Evolutionary conservation across 192 early-diverging fungal species (phyloP).

Genomic region (Radiomyces spectabilis): DNA sequence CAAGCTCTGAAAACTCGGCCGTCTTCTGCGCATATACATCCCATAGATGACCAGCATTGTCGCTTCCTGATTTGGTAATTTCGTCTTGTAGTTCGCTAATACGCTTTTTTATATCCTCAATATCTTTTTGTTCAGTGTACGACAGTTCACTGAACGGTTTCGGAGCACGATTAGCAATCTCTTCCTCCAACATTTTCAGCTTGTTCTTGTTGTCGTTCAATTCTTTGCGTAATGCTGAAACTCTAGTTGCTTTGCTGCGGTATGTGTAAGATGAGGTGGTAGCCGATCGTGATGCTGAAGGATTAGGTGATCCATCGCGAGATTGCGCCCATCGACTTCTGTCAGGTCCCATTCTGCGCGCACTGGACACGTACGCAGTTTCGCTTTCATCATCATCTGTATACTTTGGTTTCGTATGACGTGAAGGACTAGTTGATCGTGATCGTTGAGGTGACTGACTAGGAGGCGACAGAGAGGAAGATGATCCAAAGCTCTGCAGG

Average conservation of each 20-base stretch:
- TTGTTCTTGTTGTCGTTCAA: constrained; percentile 16
- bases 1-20: constrained; percentile 33
- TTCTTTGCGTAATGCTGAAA: constrained; percentile 22
- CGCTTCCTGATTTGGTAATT: constrained; percentile 6
- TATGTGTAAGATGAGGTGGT: constrained; percentile 19
- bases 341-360: constrained; percentile 28
- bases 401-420: not conserved
- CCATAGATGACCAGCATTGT: constrained; percentile 11
- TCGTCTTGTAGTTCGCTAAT: constrained; percentile 34
- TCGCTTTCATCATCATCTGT: constrained; percentile 16
- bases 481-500: constrained; percentile 11
- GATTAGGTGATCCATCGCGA: constrained; percentile 1
- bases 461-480: constrained; percentile 4
- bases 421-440: constrained; percentile 7
- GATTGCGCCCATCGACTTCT: not conserved
- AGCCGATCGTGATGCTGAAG: not conserved
- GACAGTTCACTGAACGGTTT: constrained; percentile 2
- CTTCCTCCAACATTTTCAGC: constrained; percentile 7
- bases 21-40: constrained; percentile 21
- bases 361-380: constrained; percentile 30
- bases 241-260: constrained; percentile 25
- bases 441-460: constrained; percentile 1
- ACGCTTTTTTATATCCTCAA: constrained; percentile 31
- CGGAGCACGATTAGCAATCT: not conserved
- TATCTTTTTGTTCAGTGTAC: constrained; percentile 30